A percentile compares a stretch with the other conserved stretches of the same genome.
Evolutionary conservation across 164 flowering plant species (phyloP).

Genomic region (Chloranthus sessilifolius): DNA sequence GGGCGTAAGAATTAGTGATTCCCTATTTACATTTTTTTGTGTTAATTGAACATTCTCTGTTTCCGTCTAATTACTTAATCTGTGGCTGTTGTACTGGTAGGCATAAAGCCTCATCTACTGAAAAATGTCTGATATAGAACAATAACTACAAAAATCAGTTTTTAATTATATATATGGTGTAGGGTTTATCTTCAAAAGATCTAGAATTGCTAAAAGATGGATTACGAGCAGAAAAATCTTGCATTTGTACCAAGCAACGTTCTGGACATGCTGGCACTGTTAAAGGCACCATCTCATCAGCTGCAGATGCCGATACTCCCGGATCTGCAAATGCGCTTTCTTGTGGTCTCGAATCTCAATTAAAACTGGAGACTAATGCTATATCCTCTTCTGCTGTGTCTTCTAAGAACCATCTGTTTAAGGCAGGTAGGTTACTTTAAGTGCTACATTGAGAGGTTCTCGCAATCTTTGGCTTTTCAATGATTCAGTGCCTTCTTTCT

Average conservation of each 20-base stretch:
- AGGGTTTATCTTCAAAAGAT: constrained; percentile 75
- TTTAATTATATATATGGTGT: no score
- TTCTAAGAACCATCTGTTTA: constrained; percentile 45
- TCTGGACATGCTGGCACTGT: constrained; percentile 32
- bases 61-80: no score
- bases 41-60: no score
- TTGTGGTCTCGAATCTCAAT: constrained; percentile 37
- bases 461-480: no score
- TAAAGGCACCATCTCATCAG: constrained; percentile 27
- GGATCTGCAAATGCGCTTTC: constrained; percentile 34
- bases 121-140: not conserved
- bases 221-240: constrained; percentile 40
- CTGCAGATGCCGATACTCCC: constrained; percentile 40
- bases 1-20: constrained; percentile 66
- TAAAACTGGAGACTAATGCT: constrained; percentile 38
- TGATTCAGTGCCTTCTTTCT: no score
- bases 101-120: no score
- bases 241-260: constrained; percentile 36
- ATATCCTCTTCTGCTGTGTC: constrained; percentile 34
- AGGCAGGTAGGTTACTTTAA: constrained; percentile 37
- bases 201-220: constrained; percentile 62
- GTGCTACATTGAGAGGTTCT: not conserved
- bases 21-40: no score
- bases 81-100: no score
- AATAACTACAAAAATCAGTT: no score